Conservation (phyloP, 2,329 filamentous ascomycete genomes). For the Alternaria solani region DNA sequence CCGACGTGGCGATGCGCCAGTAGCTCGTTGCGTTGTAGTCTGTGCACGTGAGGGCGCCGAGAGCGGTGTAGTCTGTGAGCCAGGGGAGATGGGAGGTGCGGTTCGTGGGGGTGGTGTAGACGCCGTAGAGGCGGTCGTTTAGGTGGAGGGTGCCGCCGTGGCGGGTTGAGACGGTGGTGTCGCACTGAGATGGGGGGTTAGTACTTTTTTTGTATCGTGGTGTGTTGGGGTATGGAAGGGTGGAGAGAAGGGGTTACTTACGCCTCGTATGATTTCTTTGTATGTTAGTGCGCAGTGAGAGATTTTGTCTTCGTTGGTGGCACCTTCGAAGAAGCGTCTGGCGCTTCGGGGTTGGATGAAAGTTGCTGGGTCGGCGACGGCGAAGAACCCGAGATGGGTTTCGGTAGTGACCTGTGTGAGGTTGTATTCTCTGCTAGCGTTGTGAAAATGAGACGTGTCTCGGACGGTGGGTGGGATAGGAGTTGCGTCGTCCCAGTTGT, state of each 20-base stretch:
- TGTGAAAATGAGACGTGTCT: neutral
- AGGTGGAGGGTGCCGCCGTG: too few species aligned
- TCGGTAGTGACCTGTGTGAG: neutral
- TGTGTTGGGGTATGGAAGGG: too few species aligned
- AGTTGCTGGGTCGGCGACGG: neutral
- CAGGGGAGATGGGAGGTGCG: too few species aligned
- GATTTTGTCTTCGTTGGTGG: neutral
- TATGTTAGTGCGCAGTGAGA: neutral
- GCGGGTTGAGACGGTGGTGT: too few species aligned
- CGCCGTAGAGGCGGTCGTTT: too few species aligned
- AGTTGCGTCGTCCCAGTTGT: accelerated
- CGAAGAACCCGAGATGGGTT: neutral
- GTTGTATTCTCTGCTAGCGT: neutral
- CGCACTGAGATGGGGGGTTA: too few species aligned
- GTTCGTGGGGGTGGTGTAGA: too few species aligned
- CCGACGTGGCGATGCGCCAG: too few species aligned
- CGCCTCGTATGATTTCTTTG: neutral
- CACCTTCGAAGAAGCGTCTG: neutral
- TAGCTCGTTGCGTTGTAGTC: too few species aligned
- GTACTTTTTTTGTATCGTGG: too few species aligned
- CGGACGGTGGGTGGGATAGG: neutral
- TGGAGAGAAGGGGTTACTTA: neutral
- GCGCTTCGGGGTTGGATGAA: neutral
- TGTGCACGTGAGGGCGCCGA: too few species aligned
- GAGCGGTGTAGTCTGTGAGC: too few species aligned